Conservation (phyloP, 2,329 filamentous ascomycete genomes). For the Microsporum canis region DNA sequence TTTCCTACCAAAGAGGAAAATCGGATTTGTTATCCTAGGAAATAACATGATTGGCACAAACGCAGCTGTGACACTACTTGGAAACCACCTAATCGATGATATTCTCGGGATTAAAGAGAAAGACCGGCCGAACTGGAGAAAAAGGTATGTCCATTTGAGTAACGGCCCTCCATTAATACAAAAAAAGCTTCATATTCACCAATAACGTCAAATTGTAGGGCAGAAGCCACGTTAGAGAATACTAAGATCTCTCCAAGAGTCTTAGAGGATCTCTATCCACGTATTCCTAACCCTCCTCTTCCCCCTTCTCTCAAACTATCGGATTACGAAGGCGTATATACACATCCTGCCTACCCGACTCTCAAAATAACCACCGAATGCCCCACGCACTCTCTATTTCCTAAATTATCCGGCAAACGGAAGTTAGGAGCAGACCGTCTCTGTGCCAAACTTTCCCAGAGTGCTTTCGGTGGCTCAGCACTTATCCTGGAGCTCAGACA, state of each 20-base stretch:
- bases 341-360: conserved; percentile 9
- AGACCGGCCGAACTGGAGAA: conserved; percentile 30
- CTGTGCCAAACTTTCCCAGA: conserved; percentile 6
- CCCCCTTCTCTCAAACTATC: conserved; percentile 6
- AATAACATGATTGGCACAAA: conserved; percentile 32
- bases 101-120: conserved; percentile 26
- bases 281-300: conserved; percentile 9
- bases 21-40: conserved; percentile 34
- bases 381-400: conserved; percentile 5
- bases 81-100: conserved; percentile 35
- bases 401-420: neutral
- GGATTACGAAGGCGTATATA: conserved; percentile 6
- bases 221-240: conserved; percentile 2
- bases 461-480: conserved; percentile 6
- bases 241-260: conserved; percentile 7
- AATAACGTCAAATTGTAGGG: neutral
- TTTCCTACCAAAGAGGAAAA: conserved; percentile 37
- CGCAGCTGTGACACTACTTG: conserved; percentile 22
- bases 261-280: conserved; percentile 10
- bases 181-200: neutral
- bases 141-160: conserved; percentile 19
- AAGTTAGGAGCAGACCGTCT: conserved; percentile 2
- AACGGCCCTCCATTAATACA: neutral
- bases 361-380: conserved; percentile 7
- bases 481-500: conserved; percentile 7